Evolutionary conservation across 2,329 filamentous ascomycete genomes (phyloP).

Genomic region (Myriosclerotinia scirpicola): DNA sequence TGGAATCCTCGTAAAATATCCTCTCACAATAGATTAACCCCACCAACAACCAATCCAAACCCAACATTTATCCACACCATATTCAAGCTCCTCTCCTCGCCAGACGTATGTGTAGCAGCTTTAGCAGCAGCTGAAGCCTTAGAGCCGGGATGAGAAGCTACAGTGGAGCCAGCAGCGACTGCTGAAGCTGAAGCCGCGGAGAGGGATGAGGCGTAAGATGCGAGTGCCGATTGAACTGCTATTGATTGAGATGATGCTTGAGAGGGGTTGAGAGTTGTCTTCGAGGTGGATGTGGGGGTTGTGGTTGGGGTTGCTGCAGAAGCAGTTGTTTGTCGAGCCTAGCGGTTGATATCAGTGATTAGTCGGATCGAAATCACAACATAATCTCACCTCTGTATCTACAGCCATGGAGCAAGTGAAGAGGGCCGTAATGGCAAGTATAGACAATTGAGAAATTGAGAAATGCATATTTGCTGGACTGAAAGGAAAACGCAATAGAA

Average conservation of each 20-base stretch:
- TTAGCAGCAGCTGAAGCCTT: slow-evolving; percentile 1
- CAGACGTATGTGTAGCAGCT: neutral
- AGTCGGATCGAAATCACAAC: neutral
- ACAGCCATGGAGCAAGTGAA: neutral
- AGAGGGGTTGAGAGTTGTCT: neutral
- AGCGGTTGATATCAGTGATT: neutral
- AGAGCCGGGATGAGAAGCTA: neutral
- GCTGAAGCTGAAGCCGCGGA: neutral
- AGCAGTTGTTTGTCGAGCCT: neutral
- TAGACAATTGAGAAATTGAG: neutral
- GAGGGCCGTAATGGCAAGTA: neutral
- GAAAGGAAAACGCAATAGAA: neutral
- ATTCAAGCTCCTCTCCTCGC: neutral
- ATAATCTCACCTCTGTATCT: neutral
- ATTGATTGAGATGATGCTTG: slow-evolving; percentile 5
- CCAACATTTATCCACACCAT: slow-evolving; percentile 1
- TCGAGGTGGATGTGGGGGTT: neutral
- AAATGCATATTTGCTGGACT: neutral
- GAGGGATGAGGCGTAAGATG: slow-evolving; percentile 1
- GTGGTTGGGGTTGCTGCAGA: neutral
- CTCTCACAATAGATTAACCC: neutral
- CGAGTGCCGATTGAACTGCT: neutral
- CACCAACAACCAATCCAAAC: neutral
- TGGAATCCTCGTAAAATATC: neutral
- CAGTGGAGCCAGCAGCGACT: neutral